phyloP scores from a whole-genome alignment of 768 basidiomycete genomes.

The Collybia sordida region DNA sequence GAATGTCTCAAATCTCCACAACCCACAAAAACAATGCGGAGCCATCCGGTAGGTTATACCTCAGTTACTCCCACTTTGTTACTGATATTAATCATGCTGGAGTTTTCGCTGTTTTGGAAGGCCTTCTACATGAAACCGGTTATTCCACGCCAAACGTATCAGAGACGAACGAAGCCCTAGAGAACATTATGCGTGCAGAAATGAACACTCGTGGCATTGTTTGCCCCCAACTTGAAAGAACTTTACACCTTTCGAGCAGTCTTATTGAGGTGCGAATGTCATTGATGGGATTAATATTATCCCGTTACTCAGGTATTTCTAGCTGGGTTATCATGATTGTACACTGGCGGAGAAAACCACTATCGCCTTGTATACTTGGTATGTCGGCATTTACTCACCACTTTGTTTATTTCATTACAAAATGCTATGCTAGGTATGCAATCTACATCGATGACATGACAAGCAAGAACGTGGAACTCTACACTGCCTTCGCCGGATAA shows the following conservation, averaged over 20 bases:
- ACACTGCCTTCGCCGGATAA: not conserved
- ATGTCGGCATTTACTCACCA: not conserved
- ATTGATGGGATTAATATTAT: too few relatives aligned
- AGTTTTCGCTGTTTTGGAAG: not conserved
- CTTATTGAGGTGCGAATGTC: conserved; percentile 5
- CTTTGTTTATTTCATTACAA: not conserved
- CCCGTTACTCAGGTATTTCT: not conserved
- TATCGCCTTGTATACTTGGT: conserved; percentile 7
- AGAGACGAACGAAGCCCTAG: conserved; percentile 6
- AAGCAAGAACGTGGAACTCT: not conserved
- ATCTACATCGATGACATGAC: conserved; percentile 8
- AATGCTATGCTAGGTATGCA: not conserved
- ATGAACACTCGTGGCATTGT: conserved; percentile 3
- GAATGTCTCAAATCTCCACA: too few relatives aligned
- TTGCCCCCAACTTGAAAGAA: conserved; percentile 8
- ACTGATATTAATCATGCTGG: not conserved
- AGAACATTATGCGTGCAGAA: conserved; percentile 8
- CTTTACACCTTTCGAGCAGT: conserved; percentile 7
- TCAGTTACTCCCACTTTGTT: too few relatives aligned
- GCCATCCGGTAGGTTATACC: too few relatives aligned
- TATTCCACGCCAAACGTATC: not conserved
- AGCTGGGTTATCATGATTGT: conserved; percentile 7
- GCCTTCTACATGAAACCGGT: not conserved
- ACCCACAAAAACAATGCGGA: too few relatives aligned
- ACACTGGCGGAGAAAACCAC: conserved; percentile 5